These are phyloP conservation scores for Blepharisma undulans DNA, from an alignment of 169 alveolate genomes.

Conservation along the genomic window DNA sequence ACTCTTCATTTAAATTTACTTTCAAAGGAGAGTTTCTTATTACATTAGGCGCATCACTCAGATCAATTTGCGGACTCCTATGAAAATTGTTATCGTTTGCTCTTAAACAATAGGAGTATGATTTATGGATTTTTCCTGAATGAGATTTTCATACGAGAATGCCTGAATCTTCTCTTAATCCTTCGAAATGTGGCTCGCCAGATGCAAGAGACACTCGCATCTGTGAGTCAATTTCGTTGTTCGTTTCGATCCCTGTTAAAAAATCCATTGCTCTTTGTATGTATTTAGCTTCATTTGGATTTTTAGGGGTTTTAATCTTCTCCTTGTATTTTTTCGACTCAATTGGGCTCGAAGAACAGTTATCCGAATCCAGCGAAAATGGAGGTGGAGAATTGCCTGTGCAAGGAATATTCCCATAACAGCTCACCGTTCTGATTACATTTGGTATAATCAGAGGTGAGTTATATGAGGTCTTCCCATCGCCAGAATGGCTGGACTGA, in stretches of 20 bases:
- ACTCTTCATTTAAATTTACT: not conserved
- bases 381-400: not conserved
- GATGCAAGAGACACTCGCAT: not conserved
- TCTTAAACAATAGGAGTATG: not conserved
- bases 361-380: not conserved
- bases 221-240: not conserved
- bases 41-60: not conserved
- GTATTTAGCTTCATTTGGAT: not conserved
- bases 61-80: not conserved
- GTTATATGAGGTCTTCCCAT: not conserved
- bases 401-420: not conserved
- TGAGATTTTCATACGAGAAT: not conserved
- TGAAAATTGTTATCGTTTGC: not conserved
- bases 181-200: not conserved
- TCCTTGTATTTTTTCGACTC: not conserved
- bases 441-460: not conserved
- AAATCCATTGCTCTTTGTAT: not conserved
- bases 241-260: not conserved
- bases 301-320: not conserved
- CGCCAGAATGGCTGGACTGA: not conserved
- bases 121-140: not conserved
- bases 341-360: not conserved
- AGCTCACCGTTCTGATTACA: not conserved
- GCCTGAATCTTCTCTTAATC: not conserved
- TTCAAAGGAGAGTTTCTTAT: not conserved